A percentile compares a stretch with the other conserved stretches of the same genome.
Conservation (phyloP, 1,139 yeast species). For the Meyerozyma sp. region DNA sequence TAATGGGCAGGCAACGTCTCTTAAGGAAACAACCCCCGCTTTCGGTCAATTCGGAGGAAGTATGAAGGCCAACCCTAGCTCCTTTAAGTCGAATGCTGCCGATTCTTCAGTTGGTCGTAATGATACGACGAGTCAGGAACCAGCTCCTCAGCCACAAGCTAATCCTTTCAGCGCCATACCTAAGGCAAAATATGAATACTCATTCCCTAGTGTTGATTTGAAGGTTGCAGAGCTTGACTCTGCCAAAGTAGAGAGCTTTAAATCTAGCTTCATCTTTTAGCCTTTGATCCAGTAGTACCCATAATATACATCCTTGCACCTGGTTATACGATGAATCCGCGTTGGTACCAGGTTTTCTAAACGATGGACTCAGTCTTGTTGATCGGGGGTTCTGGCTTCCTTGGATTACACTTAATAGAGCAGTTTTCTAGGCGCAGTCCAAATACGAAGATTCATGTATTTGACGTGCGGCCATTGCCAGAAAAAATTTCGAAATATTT, state of each 20-base stretch:
- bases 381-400: conserved; percentile 92
- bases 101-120: too few relatives aligned
- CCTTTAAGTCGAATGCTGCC: background rate
- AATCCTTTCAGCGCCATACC: background rate
- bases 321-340: background rate
- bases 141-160: background rate
- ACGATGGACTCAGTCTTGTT: conserved; percentile 59
- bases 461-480: conserved; percentile 87
- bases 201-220: conserved; percentile 26
- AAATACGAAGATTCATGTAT: conserved; percentile 73
- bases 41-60: background rate
- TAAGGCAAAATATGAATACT: conserved; percentile 8
- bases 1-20: too few relatives aligned
- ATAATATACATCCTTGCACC: background rate
- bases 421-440: conserved; percentile 69
- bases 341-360: background rate
- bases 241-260: conserved; percentile 23
- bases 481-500: conserved; percentile 64
- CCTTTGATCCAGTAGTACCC: background rate
- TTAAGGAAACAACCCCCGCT: background rate
- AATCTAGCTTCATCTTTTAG: conserved; percentile 21
- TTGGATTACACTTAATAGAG: conserved; percentile 86
- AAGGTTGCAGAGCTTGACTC: conserved; percentile 18
- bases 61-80: background rate
- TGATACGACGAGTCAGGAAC: too few relatives aligned